phyloP scores from a whole-genome alignment of 129 eudicot genomes.

The Centella asiatica region DNA sequence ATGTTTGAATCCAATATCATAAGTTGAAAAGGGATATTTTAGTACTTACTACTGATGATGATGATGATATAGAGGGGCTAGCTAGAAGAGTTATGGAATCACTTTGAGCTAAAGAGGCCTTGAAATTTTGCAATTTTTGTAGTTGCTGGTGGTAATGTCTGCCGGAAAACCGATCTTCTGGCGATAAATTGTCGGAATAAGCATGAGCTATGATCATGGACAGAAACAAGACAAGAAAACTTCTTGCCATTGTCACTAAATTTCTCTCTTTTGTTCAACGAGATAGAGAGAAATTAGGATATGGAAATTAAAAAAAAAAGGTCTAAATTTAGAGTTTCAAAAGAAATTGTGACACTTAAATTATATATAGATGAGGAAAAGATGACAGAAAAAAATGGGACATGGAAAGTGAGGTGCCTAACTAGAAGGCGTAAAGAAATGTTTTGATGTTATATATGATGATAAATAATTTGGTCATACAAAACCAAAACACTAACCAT shows the following conservation, averaged over 20 bases:
- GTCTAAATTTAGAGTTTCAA: neutral
- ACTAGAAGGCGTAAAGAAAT: conserved; percentile 21
- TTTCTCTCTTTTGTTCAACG: neutral
- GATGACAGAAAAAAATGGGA: neutral
- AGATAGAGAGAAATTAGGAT: neutral
- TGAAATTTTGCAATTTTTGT: conserved; percentile 24
- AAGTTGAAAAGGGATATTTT: neutral
- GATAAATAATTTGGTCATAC: conserved; percentile 13
- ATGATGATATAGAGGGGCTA: neutral
- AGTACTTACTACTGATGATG: conserved; percentile 15
- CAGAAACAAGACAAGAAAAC: conserved; percentile 2
- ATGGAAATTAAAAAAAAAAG: neutral
- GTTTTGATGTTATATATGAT: neutral
- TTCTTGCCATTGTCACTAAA: conserved; percentile 4
- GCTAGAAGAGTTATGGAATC: conserved; percentile 10
- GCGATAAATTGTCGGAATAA: conserved; percentile 5
- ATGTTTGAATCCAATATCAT: neutral
- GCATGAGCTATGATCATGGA: conserved; percentile 12
- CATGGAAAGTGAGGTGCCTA: conserved; percentile 42
- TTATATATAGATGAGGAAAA: neutral
- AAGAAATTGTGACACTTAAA: neutral
- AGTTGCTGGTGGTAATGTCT: conserved; percentile 3
- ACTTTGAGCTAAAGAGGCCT: conserved; percentile 11
- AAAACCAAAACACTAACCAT: conserved; percentile 7
- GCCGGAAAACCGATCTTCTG: conserved; percentile 5